Conservation (phyloP, 2,329 filamentous ascomycete genomes). For the Coniella lustricola region DNA sequence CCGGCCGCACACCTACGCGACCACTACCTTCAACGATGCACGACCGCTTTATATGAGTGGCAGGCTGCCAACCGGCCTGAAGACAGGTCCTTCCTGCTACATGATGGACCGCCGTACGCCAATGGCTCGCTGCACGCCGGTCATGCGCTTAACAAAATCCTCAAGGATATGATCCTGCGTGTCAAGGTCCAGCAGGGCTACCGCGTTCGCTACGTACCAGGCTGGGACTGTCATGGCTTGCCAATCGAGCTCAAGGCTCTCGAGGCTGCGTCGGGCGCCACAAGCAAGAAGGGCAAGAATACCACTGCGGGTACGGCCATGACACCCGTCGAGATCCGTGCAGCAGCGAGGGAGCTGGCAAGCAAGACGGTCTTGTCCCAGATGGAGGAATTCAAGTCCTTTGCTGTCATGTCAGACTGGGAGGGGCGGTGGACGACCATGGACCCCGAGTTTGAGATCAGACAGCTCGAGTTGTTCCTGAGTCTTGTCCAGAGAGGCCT, state of each 20-base stretch:
- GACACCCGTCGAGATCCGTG: conserved; percentile 52
- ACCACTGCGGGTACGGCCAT: conserved; percentile 26
- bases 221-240: conserved; percentile 96
- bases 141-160: conserved; percentile 92
- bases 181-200: conserved; percentile 70
- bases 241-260: conserved; percentile 96
- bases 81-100: conserved; percentile 65
- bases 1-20: conserved; percentile 42
- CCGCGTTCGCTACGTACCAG: conserved; percentile 74
- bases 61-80: conserved; percentile 54
- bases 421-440: conserved; percentile 70
- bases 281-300: conserved; percentile 16
- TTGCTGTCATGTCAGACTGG: conserved; percentile 79
- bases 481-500: conserved; percentile 66
- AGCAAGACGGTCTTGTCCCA: conserved; percentile 62
- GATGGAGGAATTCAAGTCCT: conserved; percentile 65
- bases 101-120: conserved; percentile 95
- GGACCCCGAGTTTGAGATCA: conserved; percentile 66
- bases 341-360: conserved; percentile 59
- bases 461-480: conserved; percentile 69
- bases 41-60: conserved; percentile 86
- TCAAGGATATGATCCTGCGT: conserved; percentile 89
- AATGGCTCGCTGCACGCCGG: conserved; percentile 89
- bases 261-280: conserved; percentile 37
- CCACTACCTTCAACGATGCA: conserved; percentile 65